Base-by-base conservation (phyloP, 2,329 filamentous ascomycete genomes). In the Phaeophleospora eucalypticola region DNA sequence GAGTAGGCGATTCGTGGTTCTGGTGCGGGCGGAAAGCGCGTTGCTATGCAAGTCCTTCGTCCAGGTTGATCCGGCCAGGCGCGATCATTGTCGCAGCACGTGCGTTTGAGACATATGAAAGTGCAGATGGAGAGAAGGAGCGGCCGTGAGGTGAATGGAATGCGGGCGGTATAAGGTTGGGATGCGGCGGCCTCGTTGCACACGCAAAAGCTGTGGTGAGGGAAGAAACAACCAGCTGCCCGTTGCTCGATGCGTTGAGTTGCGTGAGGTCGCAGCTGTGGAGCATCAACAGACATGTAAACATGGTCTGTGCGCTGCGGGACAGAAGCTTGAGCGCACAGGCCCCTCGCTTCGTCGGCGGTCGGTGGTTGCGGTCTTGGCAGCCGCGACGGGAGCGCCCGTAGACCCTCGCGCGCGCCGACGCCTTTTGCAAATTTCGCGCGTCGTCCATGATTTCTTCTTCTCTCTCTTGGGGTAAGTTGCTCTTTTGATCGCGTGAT, bases 401-500 rank as follows among this genome's bases (percentile, higher is more conserved):
- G 36, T 12, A 14, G 19, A 37, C 10, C 36, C 24, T 29, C 12
- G 24, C 24, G n/a, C 12, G 24, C 24, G 24, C 6, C 6, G 24
- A 29, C 24, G 7, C 12, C 24, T 29, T 29, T 37, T 36, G 14
- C 36, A 37, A 37, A 37, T 17, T 37, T 37, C 36, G 16, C 4
- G 15, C 17, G 3, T 19, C 8, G n/a, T 19, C 41, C 43, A 39
- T 51, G 49, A 58, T 52, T 56, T 51, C 52, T 56, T 56, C 70
- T 65, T 66, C 67, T 60, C 64, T 71, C 66, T 68, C 70, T 71
- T 73, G 68, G 71, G 71, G 71, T 74, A 73, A 71, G 67, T 64
- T 49, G 58, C 51, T 41, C 27, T 49, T 21, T 59, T 59, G 54
- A 44, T 43, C 43, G 49, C 41, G 43, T 39, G 42, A 46, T 45